Percentiles rank a stretch among this genome's conserved stretches.
Evolutionary conservation across 2,329 filamentous ascomycete species (phyloP).

Genomic region (Geosmithia putterillii): DNA sequence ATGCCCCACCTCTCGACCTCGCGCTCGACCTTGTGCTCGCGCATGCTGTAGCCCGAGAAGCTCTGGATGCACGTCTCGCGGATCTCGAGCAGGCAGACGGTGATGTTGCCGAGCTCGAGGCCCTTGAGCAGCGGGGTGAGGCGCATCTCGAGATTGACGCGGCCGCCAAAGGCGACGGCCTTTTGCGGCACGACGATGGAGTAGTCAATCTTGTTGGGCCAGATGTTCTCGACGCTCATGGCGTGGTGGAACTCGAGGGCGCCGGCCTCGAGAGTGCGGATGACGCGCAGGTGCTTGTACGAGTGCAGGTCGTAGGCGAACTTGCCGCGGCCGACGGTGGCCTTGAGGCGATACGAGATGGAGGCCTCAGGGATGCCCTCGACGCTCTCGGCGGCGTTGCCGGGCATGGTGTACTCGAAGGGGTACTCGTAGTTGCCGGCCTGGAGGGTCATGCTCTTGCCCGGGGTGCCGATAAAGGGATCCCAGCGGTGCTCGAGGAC

Average conservation of each 20-base stretch:
- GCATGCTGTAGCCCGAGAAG: conserved; percentile 30
- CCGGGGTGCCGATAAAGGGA: conserved; percentile 47
- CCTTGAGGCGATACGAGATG: conserved; percentile 84
- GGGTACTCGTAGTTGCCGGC: conserved; percentile 78
- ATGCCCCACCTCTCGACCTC: conserved; percentile 50
- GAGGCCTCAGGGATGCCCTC: conserved; percentile 80
- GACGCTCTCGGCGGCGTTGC: conserved; percentile 69
- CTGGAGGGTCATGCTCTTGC: conserved; percentile 45
- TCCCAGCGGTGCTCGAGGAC: conserved; percentile 61
- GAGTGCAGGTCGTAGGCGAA: conserved; percentile 77
- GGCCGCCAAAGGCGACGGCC: conserved; percentile 87
- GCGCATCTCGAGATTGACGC: conserved; percentile 71
- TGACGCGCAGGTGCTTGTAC: conserved; percentile 66
- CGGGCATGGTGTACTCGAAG: conserved; percentile 63
- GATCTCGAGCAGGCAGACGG: conserved; percentile 67
- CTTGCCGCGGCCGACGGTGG: conserved; percentile 76
- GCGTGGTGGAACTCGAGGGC: conserved; percentile 72
- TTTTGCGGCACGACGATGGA: conserved; percentile 88
- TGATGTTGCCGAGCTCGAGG: conserved; percentile 71
- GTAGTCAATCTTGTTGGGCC: conserved; percentile 96
- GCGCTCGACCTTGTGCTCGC: conserved; percentile 50
- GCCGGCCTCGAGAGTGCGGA: conserved; percentile 64
- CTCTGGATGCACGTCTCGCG: conserved; percentile 52
- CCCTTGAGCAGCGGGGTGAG: conserved; percentile 85
- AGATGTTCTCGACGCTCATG: conserved; percentile 94